phyloP scores from a whole-genome alignment of 208 protist genomes.

The Acanthamoeba triangularis region DNA sequence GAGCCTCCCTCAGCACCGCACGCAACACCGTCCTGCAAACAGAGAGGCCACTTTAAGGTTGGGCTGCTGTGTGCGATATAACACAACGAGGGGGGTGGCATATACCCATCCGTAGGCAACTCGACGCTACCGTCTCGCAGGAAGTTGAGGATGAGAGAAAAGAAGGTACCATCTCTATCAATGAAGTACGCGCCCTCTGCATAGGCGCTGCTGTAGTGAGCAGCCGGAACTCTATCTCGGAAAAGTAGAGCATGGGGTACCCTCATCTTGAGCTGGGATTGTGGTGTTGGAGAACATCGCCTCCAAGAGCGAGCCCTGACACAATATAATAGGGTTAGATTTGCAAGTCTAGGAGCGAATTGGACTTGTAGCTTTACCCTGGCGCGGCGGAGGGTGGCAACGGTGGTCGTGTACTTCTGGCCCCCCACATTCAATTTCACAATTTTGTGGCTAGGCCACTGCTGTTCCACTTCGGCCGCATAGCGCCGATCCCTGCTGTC shows the following conservation, averaged over 20 bases:
- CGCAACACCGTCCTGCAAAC: constrained; percentile 4
- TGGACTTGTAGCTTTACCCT: not conserved
- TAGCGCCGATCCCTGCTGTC: not conserved
- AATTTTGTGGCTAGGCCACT: constrained; percentile 5
- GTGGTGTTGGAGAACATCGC: not conserved
- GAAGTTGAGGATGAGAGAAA: constrained; percentile 16
- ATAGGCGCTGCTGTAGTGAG: not conserved
- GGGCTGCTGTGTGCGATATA: not conserved
- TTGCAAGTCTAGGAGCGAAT: not conserved
- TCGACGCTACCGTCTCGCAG: constrained; percentile 31
- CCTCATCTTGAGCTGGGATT: not conserved
- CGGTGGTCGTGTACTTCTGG: constrained; percentile 25
- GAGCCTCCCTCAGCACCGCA: constrained; percentile 20
- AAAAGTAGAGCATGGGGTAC: not conserved
- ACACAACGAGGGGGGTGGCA: not conserved
- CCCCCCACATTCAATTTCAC: constrained; percentile 25
- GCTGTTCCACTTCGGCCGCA: not conserved
- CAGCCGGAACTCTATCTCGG: no score
- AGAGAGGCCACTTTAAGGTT: not conserved
- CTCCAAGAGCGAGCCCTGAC: not conserved
- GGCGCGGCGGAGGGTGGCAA: not conserved
- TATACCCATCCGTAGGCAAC: constrained; percentile 27
- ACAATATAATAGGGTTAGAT: not conserved
- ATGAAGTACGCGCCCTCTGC: constrained; percentile 6
- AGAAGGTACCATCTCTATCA: constrained; percentile 29